Evolutionary conservation across 129 eudicot genomes (phyloP), one percentile per base, ranked within the genome.

Genomic region (Glebionis coronaria): DNA sequence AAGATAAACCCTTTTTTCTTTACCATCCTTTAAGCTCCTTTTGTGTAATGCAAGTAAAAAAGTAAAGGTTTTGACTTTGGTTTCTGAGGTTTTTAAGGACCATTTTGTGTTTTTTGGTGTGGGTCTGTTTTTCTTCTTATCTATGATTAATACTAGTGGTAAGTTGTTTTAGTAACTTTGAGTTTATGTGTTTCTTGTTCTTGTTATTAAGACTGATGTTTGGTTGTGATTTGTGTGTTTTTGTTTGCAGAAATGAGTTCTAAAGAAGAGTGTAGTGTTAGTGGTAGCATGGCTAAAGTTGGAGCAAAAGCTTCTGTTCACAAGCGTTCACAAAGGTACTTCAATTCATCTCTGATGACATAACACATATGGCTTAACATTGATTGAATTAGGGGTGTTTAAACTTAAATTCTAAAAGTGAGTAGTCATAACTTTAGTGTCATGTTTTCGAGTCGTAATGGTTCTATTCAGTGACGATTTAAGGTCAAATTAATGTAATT

Each of bases 241-340:
- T 74, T 53, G 59, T 73, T 3, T 82, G 81, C 78, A 82, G 83
- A 74, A 16, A 86, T 86, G 96, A 92, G 73, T 50, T 70, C 79
- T 49, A 23, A 23, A 23, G 91, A 85, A 72, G 84, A 83, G 66
- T 72, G 79, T 77, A 80, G 72, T 71, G 82, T 75, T 29, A 69
- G 88, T 47, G 72, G 63, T 74, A 52, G 59, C 18, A 72, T 83
- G 73, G 76, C 73, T 75, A 86, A 78, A 73, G 55, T 81, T 45
- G 82, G 68, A 71, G 55, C 70, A 68, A 63, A 50, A 65, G 47
- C 73, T 56, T 69, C 51, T 44, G 73, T 68, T 64, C 99, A 94
- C 88, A 75, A 79, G 72, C 93, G 87, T 64, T 89, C 93, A 61
- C 85, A 89, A 78, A 94, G 99, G 99, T 94, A 44, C 53, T 25